A percentile compares a stretch with the other conserved stretches of the same genome.
Evolutionary conservation across 371 early-diverging fungal genomes (phyloP).

Genomic region (Circinella umbellata): DNA sequence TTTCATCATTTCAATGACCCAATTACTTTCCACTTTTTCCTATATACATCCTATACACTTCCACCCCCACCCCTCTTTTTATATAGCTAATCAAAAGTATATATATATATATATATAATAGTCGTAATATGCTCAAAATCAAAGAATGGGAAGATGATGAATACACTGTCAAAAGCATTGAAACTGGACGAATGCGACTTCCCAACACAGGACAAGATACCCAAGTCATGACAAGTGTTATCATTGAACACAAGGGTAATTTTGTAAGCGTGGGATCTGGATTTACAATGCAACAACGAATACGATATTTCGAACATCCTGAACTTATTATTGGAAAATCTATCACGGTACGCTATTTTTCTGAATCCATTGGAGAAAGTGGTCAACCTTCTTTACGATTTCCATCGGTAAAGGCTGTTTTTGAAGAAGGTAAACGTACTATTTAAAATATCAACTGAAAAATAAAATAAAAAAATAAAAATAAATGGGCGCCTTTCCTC

Average conservation of each 20-base stretch:
- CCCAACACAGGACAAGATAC: constrained; percentile 48
- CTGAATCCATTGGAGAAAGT: constrained; percentile 44
- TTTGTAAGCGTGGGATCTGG: constrained; percentile 65
- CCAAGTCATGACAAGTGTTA: constrained; percentile 48
- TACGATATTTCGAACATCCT: constrained; percentile 50
- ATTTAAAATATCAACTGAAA: constrained; percentile 10
- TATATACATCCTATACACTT: too few relatives aligned
- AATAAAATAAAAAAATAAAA: too few relatives aligned
- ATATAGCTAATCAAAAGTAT: background rate
- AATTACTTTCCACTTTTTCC: too few relatives aligned
- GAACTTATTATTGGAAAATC: constrained; percentile 53
- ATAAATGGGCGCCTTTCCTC: too few relatives aligned
- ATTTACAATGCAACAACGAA: constrained; percentile 48
- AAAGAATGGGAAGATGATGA: constrained; percentile 67
- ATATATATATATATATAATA: constrained; percentile 8
- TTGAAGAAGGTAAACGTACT: constrained; percentile 38
- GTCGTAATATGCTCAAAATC: constrained; percentile 58
- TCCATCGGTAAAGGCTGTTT: constrained; percentile 63
- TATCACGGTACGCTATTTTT: constrained; percentile 64
- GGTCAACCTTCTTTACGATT: constrained; percentile 53
- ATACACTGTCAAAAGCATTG: constrained; percentile 54
- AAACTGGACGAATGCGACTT: constrained; percentile 56
- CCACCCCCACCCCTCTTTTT: background rate
- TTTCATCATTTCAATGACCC: too few relatives aligned
- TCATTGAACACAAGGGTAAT: constrained; percentile 55